Conservation (phyloP, 805 yeast species). For the Ogataea saltuana region DNA sequence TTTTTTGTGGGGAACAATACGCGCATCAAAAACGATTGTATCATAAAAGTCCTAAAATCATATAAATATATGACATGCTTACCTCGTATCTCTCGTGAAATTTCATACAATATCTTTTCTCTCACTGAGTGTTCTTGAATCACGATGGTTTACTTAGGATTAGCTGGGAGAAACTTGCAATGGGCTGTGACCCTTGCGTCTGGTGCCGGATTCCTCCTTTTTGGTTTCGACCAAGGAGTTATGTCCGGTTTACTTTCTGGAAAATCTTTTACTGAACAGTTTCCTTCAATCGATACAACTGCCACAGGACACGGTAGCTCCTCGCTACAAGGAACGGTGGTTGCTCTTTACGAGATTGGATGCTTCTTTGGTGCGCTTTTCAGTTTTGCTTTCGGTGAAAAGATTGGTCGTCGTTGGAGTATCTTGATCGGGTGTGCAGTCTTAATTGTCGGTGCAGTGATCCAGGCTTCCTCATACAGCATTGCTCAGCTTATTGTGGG, state of each 20-base stretch:
- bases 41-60: background rate
- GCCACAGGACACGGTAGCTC: conserved; percentile 22
- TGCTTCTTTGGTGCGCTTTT: conserved; percentile 47
- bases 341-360: conserved; percentile 49
- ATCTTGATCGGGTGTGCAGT: conserved; percentile 53
- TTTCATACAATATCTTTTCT: background rate
- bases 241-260: conserved; percentile 61
- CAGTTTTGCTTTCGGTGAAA: conserved; percentile 47
- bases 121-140: background rate
- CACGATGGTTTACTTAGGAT: conserved; percentile 14
- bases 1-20: conserved; percentile 7
- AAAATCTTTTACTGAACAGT: conserved; percentile 58
- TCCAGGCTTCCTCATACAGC: conserved; percentile 49
- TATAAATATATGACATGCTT: conserved; percentile 6
- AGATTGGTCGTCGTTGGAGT: conserved; percentile 55
- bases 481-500: conserved; percentile 56
- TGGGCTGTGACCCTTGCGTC: conserved; percentile 41
- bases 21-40: background rate
- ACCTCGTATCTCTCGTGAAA: background rate
- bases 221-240: conserved; percentile 75
- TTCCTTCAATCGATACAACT: conserved; percentile 40
- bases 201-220: conserved; percentile 43
- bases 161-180: conserved; percentile 15
- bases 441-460: conserved; percentile 64
- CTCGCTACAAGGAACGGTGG: conserved; percentile 47